Percentiles rank a stretch among this genome's conserved stretches.
Evolutionary conservation across 2,329 filamentous ascomycete genomes (phyloP).

Genomic region (Berkeleyomyces rouxiae): DNA sequence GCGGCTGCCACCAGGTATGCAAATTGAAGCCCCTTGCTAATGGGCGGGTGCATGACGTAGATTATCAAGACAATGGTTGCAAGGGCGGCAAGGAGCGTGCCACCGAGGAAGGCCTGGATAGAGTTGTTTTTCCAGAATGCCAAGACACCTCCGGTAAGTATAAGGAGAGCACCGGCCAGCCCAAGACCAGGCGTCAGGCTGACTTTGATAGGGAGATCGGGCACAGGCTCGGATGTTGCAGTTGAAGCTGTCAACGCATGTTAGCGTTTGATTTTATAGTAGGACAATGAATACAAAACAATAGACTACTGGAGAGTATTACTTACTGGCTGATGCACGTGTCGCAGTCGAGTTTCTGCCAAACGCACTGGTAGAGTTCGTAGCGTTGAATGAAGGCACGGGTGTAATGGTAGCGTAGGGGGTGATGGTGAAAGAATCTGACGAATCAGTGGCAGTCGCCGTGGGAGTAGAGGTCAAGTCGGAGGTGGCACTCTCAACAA

Average conservation of each 20-base stretch:
- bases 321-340: neutral
- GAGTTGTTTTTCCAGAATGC: slow-evolving; percentile 60
- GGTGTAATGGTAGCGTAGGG: neutral
- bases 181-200: slow-evolving; percentile 65
- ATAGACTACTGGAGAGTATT: neutral
- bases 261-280: neutral
- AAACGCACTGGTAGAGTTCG: neutral
- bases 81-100: slow-evolving; percentile 54
- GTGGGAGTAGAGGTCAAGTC: neutral
- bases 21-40: slow-evolving; percentile 61
- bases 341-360: neutral
- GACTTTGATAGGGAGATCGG: slow-evolving; percentile 44
- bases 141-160: slow-evolving; percentile 55
- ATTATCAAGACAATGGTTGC: slow-evolving; percentile 68
- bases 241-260: neutral
- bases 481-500: neutral
- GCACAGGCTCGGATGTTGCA: neutral
- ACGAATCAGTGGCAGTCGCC: neutral
- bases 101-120: slow-evolving; percentile 68
- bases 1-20: slow-evolving; percentile 69
- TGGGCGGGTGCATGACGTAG: slow-evolving; percentile 71
- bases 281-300: neutral
- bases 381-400: neutral
- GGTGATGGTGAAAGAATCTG: neutral
- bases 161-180: slow-evolving; percentile 59